Evolutionary conservation across 495 filamentous ascomycete genomes (phyloP), one percentile per base, ranked within the genome.

Genomic region (Podospora pseudopauciseta): DNA sequence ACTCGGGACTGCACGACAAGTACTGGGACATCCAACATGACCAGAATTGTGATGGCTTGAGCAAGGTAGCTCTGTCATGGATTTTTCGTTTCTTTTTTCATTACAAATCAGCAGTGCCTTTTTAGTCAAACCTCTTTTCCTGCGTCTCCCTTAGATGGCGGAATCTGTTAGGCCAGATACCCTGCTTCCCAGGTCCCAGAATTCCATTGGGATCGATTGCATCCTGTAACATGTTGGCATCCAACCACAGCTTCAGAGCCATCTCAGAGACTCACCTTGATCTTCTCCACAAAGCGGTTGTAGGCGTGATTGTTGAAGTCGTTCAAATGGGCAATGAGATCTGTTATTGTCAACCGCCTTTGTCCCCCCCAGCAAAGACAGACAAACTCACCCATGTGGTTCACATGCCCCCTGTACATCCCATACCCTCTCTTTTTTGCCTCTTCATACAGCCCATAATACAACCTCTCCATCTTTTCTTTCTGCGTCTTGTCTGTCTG

Each of bases 251-350:
- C 32, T 68, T 20, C 62, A 18, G 49, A 16, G n/a, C 32, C 56
- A 34, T 11, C 44, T 6, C 15, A 4, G 53, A 27, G 60, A 66
- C 67, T 63, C 0, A 81, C 77, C 74, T 82, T 82, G 70, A 82
- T 72, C 18, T 76, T 80, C 63, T 80, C 77, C 3, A 80, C 75
- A 66, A 82, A 80, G 18, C 77, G 74, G 28, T 79, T 77, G 58
- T 81, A 82, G 4, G 76, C 77, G 57, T 81, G 79, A 23, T 73
- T 70, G 65, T 81, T 81, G 58, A 81, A 81, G 66, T 81, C 78
- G 66, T 80, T 81, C n/a, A 80, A 66, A 28, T 79, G 71, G 30
- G 80, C 78, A 57, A 80, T 80, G 16, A 77, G 64, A 66, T 81
- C 79, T 82, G 66, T 39, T 15, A 9, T 32, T 53, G 59, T 76